Conservation (phyloP, 192 early-diverging fungal species). For the Linderina pennispora region DNA sequence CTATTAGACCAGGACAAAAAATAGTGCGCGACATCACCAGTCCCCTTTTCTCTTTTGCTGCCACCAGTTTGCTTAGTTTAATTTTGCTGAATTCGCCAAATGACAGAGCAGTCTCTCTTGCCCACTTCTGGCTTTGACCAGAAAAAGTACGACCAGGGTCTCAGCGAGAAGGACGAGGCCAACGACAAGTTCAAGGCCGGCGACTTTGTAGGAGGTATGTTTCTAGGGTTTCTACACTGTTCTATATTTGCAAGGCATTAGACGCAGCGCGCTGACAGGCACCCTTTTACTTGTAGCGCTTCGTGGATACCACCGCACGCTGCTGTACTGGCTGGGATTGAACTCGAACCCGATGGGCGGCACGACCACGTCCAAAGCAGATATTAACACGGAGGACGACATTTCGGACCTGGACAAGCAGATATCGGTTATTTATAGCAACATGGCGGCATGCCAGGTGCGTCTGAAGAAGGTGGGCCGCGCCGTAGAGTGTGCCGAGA, state of each 20-base stretch:
- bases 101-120: no score
- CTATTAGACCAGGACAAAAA: no score
- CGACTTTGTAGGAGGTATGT: slow-evolving; percentile 19
- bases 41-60: no score
- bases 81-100: no score
- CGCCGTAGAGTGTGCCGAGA: slow-evolving; percentile 16
- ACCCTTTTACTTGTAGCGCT: slow-evolving; percentile 23
- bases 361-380: slow-evolving; percentile 7
- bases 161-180: slow-evolving; percentile 26
- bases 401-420: slow-evolving; percentile 33
- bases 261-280: no score
- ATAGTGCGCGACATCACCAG: no score
- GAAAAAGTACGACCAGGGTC: slow-evolving; percentile 23
- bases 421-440: slow-evolving; percentile 26
- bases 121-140: background rate
- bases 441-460: slow-evolving; percentile 44
- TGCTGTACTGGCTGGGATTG: slow-evolving; percentile 35
- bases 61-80: no score
- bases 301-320: slow-evolving; percentile 28
- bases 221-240: background rate
- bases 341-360: background rate
- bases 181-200: slow-evolving; percentile 25
- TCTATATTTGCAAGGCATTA: no score
- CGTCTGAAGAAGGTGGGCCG: slow-evolving; percentile 13
- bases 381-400: slow-evolving; percentile 24